Evolutionary conservation across 495 filamentous ascomycete genomes (phyloP).

Genomic region (Neurospora sublineolata): DNA sequence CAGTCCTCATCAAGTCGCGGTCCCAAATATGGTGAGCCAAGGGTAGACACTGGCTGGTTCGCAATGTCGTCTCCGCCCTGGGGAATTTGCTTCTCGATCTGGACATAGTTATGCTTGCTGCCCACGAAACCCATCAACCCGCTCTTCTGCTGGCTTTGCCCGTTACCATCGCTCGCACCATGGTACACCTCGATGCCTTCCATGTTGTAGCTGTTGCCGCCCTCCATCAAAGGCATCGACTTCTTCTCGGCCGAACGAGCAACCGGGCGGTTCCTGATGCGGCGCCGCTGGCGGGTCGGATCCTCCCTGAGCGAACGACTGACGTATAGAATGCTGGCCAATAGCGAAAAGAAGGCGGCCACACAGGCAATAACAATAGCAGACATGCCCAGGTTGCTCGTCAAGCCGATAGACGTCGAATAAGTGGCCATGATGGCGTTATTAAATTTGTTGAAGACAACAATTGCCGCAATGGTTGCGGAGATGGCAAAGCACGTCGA

Average conservation of each 20-base stretch:
- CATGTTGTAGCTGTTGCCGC: neutral
- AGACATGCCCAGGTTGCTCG: conserved; percentile 8
- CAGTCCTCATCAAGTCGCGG: conserved; percentile 14
- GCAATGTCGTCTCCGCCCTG: conserved; percentile 1
- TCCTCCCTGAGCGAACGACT: neutral
- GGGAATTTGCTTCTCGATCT: conserved; percentile 21
- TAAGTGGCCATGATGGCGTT: conserved; percentile 15
- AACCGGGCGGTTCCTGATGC: neutral
- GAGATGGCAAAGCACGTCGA: conserved; percentile 20
- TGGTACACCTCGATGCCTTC: neutral
- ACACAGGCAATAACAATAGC: conserved; percentile 19
- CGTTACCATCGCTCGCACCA: neutral
- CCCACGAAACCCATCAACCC: neutral
- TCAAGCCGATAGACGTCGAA: conserved; percentile 16
- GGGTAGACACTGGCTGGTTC: neutral
- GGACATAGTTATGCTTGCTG: conserved; percentile 22
- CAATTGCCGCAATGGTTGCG: conserved; percentile 15
- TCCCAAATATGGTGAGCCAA: neutral
- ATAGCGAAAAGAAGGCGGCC: conserved; percentile 12
- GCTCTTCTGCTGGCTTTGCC: neutral
- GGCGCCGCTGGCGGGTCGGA: neutral
- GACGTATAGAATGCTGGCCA: conserved; percentile 10
- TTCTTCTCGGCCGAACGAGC: conserved; percentile 4
- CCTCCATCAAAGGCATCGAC: neutral
- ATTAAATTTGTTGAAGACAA: conserved; percentile 17